Evolutionary conservation across 306 rosid species (phyloP).

Genomic region (Betula pendula): DNA sequence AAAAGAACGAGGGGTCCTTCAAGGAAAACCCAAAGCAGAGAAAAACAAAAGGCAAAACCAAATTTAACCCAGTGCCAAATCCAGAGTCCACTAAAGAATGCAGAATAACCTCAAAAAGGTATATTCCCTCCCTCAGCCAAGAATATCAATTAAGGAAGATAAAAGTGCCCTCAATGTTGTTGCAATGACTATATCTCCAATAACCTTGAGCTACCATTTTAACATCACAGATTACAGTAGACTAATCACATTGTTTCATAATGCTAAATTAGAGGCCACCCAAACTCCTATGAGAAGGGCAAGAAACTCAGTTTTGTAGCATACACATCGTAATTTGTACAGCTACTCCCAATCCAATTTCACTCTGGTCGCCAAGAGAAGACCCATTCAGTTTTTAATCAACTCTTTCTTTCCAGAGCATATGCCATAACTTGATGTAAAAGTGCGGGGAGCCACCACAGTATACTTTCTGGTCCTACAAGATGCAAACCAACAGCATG

Average conservation of each 20-base stretch:
- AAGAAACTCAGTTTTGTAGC: not conserved
- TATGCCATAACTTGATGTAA: too few species aligned
- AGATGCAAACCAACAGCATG: too few species aligned
- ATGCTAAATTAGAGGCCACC: not conserved
- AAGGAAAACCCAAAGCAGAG: not conserved
- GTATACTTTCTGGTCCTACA: too few species aligned
- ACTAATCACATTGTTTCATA: not conserved
- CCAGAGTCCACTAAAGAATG: not conserved
- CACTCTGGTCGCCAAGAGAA: not conserved
- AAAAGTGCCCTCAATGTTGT: not conserved
- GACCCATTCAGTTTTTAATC: not conserved
- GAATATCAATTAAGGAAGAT: not conserved
- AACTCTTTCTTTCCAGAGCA: not conserved
- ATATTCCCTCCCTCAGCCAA: not conserved
- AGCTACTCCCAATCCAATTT: not conserved
- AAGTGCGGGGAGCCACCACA: too few species aligned
- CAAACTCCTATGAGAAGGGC: not conserved
- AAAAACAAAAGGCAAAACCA: not conserved
- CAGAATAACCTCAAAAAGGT: not conserved
- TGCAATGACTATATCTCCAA: not conserved
- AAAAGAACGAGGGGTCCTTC: not conserved
- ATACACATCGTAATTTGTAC: not conserved
- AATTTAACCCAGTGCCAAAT: not conserved
- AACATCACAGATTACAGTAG: not conserved
- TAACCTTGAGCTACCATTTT: not conserved